Evolutionary conservation across 208 protist species (phyloP).

Genomic region (Leishmania aethiopica): DNA sequence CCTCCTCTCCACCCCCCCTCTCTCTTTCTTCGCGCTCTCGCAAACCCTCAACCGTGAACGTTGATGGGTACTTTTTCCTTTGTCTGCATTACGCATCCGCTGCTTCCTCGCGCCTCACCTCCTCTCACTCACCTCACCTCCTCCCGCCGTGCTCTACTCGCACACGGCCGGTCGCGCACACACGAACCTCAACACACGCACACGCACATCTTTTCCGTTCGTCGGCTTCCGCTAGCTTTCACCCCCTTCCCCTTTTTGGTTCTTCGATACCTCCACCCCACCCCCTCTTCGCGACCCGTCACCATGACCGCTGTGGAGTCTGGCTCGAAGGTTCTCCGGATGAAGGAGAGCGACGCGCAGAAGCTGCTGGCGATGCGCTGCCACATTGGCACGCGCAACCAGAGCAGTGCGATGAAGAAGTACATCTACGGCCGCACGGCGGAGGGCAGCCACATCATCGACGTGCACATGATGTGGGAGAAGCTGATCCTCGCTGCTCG

Average conservation of each 20-base stretch:
- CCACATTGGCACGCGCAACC: slow-evolving; percentile 97
- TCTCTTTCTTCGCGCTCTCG: neutral
- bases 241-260: neutral
- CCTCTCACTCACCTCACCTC: neutral
- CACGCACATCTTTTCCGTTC: neutral
- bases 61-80: neutral
- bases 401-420: slow-evolving; percentile 93
- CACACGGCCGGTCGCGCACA: neutral
- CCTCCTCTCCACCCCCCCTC: neutral
- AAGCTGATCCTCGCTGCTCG: slow-evolving; percentile 99
- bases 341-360: slow-evolving; percentile 94
- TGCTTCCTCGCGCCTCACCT: neutral
- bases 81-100: neutral
- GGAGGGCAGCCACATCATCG: slow-evolving; percentile 96
- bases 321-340: slow-evolving; percentile 74
- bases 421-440: slow-evolving; percentile 95
- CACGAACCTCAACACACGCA: neutral
- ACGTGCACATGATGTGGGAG: slow-evolving; percentile 99
- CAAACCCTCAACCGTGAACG: neutral
- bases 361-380: slow-evolving; percentile 97
- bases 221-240: neutral
- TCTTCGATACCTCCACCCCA: neutral
- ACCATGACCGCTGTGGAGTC: slow-evolving; percentile 78
- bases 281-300: neutral
- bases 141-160: neutral